Evolutionary conservation across 169 alveolate species (phyloP), one percentile per base, ranked within the genome.

Genomic region (Plasmodium ovale): DNA sequence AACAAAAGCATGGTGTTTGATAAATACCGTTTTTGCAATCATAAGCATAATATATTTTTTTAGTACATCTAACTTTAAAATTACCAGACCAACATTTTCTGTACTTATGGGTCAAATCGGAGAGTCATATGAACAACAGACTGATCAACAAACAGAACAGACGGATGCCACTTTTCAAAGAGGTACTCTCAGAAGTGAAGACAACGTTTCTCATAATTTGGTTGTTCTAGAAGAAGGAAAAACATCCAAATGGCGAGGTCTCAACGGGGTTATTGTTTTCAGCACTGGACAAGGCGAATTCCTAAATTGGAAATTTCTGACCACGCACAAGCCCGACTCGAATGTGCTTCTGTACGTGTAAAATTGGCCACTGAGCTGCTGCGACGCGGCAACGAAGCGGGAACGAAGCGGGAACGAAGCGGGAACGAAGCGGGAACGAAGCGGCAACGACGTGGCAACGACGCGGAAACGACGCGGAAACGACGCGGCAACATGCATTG

Each of bases 1-100:
- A 69, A 84, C 91, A 16, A 84, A 84, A 67, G 56, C 14, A 53
- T 84, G 91, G 91, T 23, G 87, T 56, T 23, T 84, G 68, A 49
- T 84, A 4, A 84, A 69, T 56, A 25, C 72, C 16, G 0, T 68
- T 37, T 84, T 84, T 67, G 85, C 87, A n/a, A n/a, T 84, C 47
- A 19, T 58, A 14, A 84, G 87, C 25, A 44, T 84, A 25, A 16
- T 84, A 4, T 84, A 68, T 58, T 84, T 68, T 84, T 68, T 84
- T 47, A 21, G 47, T 31, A 84, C 87, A 3, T 23, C 91, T 19
- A 84, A 84, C 12, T 68, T 84, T 68, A 68, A 56, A 37, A 16
- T 16, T 23, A n/a, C 60, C 6, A 54, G 39, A 68, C 87, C 91
- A 3, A 44, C 21, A 9, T 84, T 84, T 39, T 29, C 9, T n/a